Conservation (phyloP, 768 basidiomycete species). For the Calocybe indica region DNA sequence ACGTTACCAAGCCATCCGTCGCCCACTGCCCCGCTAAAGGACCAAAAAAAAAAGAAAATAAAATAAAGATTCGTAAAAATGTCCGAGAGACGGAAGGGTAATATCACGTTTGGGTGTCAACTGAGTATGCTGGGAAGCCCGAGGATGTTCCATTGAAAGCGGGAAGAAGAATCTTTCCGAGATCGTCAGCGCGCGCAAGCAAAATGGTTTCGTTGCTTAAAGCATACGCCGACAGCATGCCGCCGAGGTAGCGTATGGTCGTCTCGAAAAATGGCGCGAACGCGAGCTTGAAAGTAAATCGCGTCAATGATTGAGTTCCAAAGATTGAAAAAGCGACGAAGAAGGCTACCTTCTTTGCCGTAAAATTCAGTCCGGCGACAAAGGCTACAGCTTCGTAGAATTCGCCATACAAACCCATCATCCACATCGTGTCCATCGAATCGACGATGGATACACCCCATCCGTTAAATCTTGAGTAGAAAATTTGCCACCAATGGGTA, state of each 20-base stretch:
- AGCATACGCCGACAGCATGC: conserved; percentile 72
- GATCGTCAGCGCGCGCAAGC: conserved; percentile 58
- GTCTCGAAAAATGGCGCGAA: conserved; percentile 66
- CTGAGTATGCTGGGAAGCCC: conserved; percentile 58
- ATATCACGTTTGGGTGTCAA: conserved; percentile 48
- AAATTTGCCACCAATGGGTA: neutral
- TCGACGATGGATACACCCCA: conserved; percentile 68
- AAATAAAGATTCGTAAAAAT: neutral
- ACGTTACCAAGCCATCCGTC: conserved; percentile 22
- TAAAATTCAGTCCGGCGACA: conserved; percentile 40
- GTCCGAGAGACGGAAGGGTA: neutral
- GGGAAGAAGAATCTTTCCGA: conserved; percentile 57
- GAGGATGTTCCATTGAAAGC: conserved; percentile 53
- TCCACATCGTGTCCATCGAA: conserved; percentile 73
- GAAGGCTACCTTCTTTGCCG: conserved; percentile 17
- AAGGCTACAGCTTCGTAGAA: conserved; percentile 53
- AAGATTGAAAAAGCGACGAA: neutral
- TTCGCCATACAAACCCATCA: conserved; percentile 71
- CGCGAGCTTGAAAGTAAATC: conserved; percentile 11
- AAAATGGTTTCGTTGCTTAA: conserved; percentile 57
- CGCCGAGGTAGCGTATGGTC: conserved; percentile 72
- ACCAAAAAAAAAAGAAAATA: neutral
- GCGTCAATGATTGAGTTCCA: conserved; percentile 2
- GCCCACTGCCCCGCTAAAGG: conserved; percentile 22
- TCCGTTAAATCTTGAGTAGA: conserved; percentile 25